Conservation (phyloP, 176 grass and related monocot species). For the Phyllostachys edulis region DNA sequence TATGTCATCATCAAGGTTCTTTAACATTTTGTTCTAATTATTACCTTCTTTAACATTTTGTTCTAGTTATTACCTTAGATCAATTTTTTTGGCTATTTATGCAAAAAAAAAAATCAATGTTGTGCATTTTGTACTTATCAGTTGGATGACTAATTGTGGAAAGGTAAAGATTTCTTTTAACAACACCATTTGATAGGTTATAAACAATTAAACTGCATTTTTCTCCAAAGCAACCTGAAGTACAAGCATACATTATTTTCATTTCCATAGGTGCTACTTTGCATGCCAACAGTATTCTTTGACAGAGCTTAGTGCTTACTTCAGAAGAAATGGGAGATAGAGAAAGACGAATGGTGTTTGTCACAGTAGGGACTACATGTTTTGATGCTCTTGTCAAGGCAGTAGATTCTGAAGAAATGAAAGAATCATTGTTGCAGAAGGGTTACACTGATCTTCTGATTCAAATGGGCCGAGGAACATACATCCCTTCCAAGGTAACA, state of each 20-base stretch:
- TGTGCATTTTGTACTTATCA: neutral
- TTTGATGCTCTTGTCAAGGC: slow-evolving; percentile 70
- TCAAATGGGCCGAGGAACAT: slow-evolving; percentile 67
- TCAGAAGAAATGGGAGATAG: slow-evolving; percentile 11
- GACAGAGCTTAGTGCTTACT: neutral
- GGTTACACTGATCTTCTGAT: slow-evolving; percentile 67
- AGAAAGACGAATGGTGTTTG: slow-evolving; percentile 55
- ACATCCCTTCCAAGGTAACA: slow-evolving; percentile 54
- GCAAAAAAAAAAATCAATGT: neutral
- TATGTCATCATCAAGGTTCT: neutral
- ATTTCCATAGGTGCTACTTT: neutral
- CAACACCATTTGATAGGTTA: neutral
- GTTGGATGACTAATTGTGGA: neutral
- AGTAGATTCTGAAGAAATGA: slow-evolving; percentile 57
- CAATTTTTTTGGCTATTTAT: neutral
- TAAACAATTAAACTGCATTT: neutral
- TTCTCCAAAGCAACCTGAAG: no score
- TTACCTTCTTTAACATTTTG: neutral
- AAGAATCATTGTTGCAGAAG: slow-evolving; percentile 51
- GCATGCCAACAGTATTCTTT: neutral
- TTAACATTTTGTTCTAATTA: neutral
- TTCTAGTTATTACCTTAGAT: neutral
- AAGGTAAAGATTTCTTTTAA: neutral
- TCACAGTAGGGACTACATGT: slow-evolving; percentile 82
- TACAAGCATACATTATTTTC: neutral